Evolutionary conservation across 345 rosid genomes (phyloP).

Genomic region (Linum trigynum): DNA sequence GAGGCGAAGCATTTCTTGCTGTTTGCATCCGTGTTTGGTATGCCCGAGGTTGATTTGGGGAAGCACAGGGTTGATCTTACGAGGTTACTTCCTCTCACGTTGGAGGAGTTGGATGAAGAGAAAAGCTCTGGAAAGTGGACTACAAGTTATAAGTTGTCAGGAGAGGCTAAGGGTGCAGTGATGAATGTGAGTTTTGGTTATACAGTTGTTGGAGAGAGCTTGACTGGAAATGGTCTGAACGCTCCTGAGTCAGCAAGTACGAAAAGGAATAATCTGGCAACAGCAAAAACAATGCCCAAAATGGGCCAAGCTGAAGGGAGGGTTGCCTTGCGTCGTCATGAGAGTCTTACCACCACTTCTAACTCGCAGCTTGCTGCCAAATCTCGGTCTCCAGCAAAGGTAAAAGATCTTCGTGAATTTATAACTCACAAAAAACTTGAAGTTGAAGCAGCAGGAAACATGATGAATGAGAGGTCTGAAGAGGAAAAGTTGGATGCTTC

Average conservation of each 20-base stretch:
- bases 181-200: slow-evolving; percentile 83
- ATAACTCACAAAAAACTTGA: slow-evolving; percentile 44
- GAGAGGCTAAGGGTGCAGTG: slow-evolving; percentile 63
- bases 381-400: slow-evolving; percentile 33
- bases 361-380: slow-evolving; percentile 22
- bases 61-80: slow-evolving; percentile 95
- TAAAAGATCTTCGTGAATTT: slow-evolving; percentile 78
- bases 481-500: slow-evolving; percentile 40
- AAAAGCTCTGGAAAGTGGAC: slow-evolving; percentile 89
- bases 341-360: slow-evolving; percentile 36
- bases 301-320: slow-evolving; percentile 32
- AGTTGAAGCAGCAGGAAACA: slow-evolving; percentile 26
- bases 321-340: slow-evolving; percentile 27
- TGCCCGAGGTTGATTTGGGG: slow-evolving; percentile 76
- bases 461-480: slow-evolving; percentile 37
- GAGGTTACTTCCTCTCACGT: slow-evolving; percentile 75
- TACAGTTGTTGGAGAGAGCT: slow-evolving; percentile 48
- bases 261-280: slow-evolving; percentile 30
- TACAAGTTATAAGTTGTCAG: slow-evolving; percentile 75
- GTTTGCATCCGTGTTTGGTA: slow-evolving; percentile 45
- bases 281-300: slow-evolving; percentile 27
- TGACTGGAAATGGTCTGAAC: slow-evolving; percentile 30
- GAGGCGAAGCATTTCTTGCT: slow-evolving; percentile 93
- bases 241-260: slow-evolving; percentile 22
- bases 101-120: slow-evolving; percentile 91